Conservation (phyloP, 306 rosid species). For the Herpetospermum pedunculosum region DNA sequence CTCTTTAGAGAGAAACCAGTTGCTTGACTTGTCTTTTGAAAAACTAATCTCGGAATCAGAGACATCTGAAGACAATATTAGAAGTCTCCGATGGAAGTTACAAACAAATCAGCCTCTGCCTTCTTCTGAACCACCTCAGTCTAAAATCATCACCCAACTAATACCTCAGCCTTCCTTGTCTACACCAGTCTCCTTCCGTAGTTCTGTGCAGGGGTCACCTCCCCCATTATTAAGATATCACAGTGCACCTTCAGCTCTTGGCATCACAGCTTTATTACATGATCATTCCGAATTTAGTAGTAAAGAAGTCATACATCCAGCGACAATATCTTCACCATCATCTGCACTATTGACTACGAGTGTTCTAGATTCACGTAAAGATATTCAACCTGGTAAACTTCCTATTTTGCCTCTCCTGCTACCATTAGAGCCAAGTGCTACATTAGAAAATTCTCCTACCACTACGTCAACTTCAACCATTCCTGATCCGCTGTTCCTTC, state of each 20-base stretch:
- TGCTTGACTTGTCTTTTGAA: constrained; percentile 29
- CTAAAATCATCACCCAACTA: constrained; percentile 65
- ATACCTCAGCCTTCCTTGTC: constrained; percentile 38
- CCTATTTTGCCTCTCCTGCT: constrained; percentile 21
- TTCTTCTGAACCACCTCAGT: constrained; percentile 29
- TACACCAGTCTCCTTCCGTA: constrained; percentile 39
- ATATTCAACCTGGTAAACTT: constrained; percentile 21
- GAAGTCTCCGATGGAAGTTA: constrained; percentile 14
- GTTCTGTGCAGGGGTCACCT: constrained; percentile 56
- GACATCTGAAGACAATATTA: constrained; percentile 19
- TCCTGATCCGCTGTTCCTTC: constrained; percentile 9
- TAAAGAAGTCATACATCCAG: constrained; percentile 26
- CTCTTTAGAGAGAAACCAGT: constrained; percentile 18
- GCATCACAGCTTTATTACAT: constrained; percentile 76
- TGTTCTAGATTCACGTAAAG: constrained; percentile 21
- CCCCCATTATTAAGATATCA: constrained; percentile 45
- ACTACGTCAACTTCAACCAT: constrained; percentile 16
- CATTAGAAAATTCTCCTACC: constrained; percentile 22
- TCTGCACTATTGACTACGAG: neutral
- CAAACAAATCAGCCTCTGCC: constrained; percentile 19
- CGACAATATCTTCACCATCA: constrained; percentile 3
- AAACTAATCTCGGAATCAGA: constrained; percentile 20
- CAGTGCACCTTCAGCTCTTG: constrained; percentile 62
- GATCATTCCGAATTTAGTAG: constrained; percentile 40
- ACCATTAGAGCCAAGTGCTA: constrained; percentile 13